Base-by-base conservation (phyloP, 2,329 filamentous ascomycete genomes). In the Proliferodiscus dingleyae region DNA sequence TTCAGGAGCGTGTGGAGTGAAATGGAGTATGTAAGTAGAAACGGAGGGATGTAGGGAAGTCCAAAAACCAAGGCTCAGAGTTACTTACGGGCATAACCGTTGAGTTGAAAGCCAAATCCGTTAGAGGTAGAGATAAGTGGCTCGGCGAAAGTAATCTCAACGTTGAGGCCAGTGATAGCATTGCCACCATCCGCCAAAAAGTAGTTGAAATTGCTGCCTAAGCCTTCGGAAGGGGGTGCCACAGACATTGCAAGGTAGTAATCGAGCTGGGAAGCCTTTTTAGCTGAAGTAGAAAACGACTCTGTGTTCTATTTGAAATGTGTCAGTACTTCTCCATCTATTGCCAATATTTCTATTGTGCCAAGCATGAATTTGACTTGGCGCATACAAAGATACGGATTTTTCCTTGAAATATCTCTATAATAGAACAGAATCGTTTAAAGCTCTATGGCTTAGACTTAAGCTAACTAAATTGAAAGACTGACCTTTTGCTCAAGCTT, bases 121-220 rank as follows among this genome's bases (percentile, higher is more conserved):
- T 41, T 41, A 29, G 38, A 41, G 38, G 22, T 41, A 29, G 38
- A 41, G 38, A 41, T 41, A 28, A 41, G 38, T 41, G 38, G 22
- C 38, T 41, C 7, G 26, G 38, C 38, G 24, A 41, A 41, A 41
- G 38, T 41, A 41, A 41, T 41, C 38, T 41, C 38, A 41, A 41
- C 38, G 38, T 41, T 41, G 26, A 41, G 38, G 38, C 38, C 38
- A 29, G 38, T 41, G 21, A 41, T 41, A 41, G 38, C 38, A 41
- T 28, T 29, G 38, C 38, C 38, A 41, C 38, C 38, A 29, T 29
- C 22, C 38, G 38, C 38, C 13, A 41, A 18, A 21, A 41, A 41
- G 24, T 41, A 41, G 38, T 41, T 41, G 38, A 41, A 41, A 29
- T 41, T 41, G 38, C 38, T 41, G 38, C 38, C 38, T 41, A 41